These are phyloP conservation scores for Omphalea diandra DNA, from an alignment of 441 rosid genomes.

Conservation along the genomic window DNA sequence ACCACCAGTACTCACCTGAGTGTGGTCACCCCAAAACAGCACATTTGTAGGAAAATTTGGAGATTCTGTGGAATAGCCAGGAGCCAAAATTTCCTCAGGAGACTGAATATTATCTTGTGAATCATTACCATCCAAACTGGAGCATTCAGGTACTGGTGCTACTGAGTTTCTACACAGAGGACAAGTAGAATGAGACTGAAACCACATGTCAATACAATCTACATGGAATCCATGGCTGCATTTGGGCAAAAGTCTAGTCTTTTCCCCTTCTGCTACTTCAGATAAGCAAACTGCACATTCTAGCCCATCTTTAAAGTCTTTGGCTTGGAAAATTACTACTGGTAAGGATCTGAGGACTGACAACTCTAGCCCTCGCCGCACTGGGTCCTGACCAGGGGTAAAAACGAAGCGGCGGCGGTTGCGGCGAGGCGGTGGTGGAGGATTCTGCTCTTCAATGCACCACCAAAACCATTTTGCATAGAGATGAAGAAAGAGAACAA, in stretches of 20 bases:
- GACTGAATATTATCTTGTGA: conserved; percentile 38
- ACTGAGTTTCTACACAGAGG: conserved; percentile 85
- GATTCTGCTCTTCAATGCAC: conserved; percentile 47
- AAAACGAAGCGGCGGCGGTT: conserved; percentile 49
- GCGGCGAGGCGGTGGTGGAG: conserved; percentile 45
- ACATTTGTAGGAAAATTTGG: conserved; percentile 75
- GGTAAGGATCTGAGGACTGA: conserved; percentile 63
- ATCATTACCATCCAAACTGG: conserved; percentile 50
- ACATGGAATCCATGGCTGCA: conserved; percentile 83
- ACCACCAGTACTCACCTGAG: conserved; percentile 58
- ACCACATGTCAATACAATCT: conserved; percentile 96
- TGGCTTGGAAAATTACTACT: conserved; percentile 44
- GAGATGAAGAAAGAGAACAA: conserved; percentile 62
- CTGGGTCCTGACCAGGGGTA: conserved; percentile 45
- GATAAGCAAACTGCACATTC: conserved; percentile 89
- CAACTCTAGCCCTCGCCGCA: conserved; percentile 56
- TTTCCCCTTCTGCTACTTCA: conserved; percentile 62
- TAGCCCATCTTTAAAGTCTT: conserved; percentile 40
- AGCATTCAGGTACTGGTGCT: conserved; percentile 37
- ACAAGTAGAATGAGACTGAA: conserved; percentile 81
- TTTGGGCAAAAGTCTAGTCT: conserved; percentile 68
- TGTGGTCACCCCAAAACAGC: conserved; percentile 80
- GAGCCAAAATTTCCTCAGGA: conserved; percentile 28
- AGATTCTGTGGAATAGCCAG: conserved; percentile 46
- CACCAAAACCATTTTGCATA: conserved; percentile 73